phyloP scores from a whole-genome alignment of 352 stramenopile species.

The Achlya hypogyna region DNA sequence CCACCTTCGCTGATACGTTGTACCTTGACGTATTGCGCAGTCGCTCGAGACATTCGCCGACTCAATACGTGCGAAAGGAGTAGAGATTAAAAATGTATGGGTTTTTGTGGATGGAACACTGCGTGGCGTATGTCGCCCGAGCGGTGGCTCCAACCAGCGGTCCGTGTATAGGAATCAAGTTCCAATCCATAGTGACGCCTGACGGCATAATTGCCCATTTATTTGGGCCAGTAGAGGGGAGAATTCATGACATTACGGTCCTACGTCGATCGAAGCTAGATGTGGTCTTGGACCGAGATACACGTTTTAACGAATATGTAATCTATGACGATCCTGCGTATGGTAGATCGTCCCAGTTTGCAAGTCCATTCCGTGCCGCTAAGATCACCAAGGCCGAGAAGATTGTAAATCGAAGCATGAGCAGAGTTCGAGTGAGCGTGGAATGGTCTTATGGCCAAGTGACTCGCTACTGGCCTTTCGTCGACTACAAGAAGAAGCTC shows the following conservation, averaged over 20 bases:
- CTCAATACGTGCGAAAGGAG: not conserved
- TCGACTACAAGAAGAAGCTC: constrained; percentile 15
- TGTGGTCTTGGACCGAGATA: not conserved
- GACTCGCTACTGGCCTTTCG: not conserved
- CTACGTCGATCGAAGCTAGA: not conserved
- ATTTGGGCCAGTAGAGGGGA: constrained; percentile 8
- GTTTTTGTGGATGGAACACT: constrained; percentile 11
- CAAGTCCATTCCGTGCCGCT: no score
- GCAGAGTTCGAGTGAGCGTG: constrained; percentile 12
- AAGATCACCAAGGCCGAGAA: not conserved
- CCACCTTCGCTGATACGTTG: not conserved
- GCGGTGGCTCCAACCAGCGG: not conserved
- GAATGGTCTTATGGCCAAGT: constrained; percentile 9
- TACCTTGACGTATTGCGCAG: constrained; percentile 5
- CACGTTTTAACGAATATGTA: not conserved
- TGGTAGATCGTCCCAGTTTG: constrained; percentile 3
- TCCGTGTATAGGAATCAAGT: not conserved
- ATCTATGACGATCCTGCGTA: not conserved
- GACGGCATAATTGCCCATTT: constrained; percentile 14
- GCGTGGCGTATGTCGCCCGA: not conserved
- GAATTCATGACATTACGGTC: not conserved
- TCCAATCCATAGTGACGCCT: not conserved
- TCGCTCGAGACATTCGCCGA: not conserved
- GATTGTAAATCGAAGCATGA: constrained; percentile 3
- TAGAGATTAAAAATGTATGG: constrained; percentile 6